Evolutionary conservation across 345 rosid species (phyloP).

Genomic region (Heritiera littoralis): DNA sequence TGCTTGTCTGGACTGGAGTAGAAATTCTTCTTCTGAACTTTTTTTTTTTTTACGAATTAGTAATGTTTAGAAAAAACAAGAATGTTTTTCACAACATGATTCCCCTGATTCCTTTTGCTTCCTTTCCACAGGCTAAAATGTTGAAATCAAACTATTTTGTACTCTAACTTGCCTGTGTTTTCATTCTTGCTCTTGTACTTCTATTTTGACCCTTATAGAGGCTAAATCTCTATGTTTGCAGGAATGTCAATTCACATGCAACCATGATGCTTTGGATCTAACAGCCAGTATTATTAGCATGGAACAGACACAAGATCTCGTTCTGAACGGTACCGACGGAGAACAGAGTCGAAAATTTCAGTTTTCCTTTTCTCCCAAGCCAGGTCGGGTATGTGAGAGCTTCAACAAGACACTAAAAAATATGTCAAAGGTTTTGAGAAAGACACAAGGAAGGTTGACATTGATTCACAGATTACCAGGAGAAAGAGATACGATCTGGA

Average conservation of each 20-base stretch:
- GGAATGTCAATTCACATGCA: conserved; percentile 9
- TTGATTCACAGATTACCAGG: not conserved
- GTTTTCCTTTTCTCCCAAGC: conserved; percentile 17
- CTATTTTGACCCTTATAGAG: not conserved
- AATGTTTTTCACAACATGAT: not conserved
- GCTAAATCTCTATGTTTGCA: conserved; percentile 2
- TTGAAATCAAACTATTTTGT: not conserved
- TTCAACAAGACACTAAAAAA: conserved; percentile 12
- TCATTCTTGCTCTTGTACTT: not conserved
- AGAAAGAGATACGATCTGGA: conserved; percentile 24
- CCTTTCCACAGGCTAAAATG: not conserved
- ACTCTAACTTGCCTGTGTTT: not conserved
- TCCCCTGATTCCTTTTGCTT: not conserved
- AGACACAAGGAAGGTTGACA: not conserved
- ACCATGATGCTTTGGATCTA: not conserved
- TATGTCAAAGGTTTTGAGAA: conserved; percentile 10
- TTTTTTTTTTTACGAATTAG: no score
- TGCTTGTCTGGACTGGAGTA: not conserved
- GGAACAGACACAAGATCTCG: conserved; percentile 1
- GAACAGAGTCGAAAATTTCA: not conserved
- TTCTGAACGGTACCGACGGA: not conserved
- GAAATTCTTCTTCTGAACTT: not conserved
- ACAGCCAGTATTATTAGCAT: not conserved
- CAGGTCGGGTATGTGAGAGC: not conserved
- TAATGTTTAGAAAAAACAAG: not conserved